A percentile compares a stretch with the other conserved stretches of the same genome.
Conservation (phyloP, 495 filamentous ascomycete species). For the Xylaria scruposa region DNA sequence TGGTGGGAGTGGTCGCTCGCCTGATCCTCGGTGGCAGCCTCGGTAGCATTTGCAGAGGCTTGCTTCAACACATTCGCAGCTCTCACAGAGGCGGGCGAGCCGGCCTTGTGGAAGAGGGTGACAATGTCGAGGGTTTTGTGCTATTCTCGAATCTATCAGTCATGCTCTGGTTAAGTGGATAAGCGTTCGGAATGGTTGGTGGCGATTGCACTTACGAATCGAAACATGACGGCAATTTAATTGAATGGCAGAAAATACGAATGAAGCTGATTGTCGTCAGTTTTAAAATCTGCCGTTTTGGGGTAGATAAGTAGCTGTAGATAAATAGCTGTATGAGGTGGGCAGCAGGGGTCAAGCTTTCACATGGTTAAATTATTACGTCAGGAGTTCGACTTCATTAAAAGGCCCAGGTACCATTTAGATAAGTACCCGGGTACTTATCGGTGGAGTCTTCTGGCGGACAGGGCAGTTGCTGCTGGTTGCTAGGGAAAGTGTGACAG, state of each 20-base stretch:
- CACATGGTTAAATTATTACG: slow-evolving; percentile 30
- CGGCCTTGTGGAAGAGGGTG: slow-evolving; percentile 91
- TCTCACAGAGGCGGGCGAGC: slow-evolving; percentile 66
- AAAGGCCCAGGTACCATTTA: not conserved
- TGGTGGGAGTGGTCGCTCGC: slow-evolving; percentile 64
- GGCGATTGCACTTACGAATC: slow-evolving; percentile 44
- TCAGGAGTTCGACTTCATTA: slow-evolving; percentile 1
- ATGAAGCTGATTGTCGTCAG: not conserved
- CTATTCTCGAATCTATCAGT: slow-evolving; percentile 46
- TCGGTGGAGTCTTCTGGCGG: slow-evolving; percentile 4
- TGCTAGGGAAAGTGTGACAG: not conserved
- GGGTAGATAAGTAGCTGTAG: slow-evolving; percentile 33
- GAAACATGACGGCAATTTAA: slow-evolving; percentile 44
- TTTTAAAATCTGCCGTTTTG: slow-evolving; percentile 29
- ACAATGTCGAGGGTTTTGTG: slow-evolving; percentile 87
- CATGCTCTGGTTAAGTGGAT: not conserved
- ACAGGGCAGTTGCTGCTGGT: not conserved
- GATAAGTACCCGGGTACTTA: slow-evolving; percentile 10
- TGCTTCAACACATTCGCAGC: slow-evolving; percentile 77
- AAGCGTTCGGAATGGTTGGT: not conserved
- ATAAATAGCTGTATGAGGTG: not conserved
- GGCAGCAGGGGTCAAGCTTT: slow-evolving; percentile 3
- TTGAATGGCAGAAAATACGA: not conserved
- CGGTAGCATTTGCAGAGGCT: slow-evolving; percentile 65
- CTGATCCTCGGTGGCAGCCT: slow-evolving; percentile 68